phyloP scores from a whole-genome alignment of 352 stramenopile genomes.

The Porosira glacialis region DNA sequence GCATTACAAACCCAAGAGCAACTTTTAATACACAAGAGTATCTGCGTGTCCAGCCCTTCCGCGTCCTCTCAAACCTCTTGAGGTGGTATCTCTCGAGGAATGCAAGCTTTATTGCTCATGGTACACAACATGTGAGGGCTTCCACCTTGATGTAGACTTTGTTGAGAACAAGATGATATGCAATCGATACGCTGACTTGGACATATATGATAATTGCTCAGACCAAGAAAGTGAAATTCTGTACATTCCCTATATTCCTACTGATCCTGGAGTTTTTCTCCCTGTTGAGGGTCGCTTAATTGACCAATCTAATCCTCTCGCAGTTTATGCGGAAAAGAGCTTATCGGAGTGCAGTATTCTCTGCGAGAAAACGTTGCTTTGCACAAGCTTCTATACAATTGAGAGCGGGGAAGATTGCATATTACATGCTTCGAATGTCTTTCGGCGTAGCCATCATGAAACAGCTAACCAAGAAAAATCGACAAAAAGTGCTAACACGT shows the following conservation, averaged over 20 bases:
- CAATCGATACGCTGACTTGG: conserved; percentile 7
- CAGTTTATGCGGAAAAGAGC: not conserved
- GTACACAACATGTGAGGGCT: conserved; percentile 12
- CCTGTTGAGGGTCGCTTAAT: not conserved
- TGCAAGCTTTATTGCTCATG: conserved; percentile 15
- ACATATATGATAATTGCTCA: conserved; percentile 4
- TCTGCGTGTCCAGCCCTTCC: conserved; percentile 8
- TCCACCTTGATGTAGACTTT: too few relatives aligned
- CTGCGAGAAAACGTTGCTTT: conserved; percentile 11
- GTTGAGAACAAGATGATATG: not conserved
- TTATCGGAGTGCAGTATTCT: conserved; percentile 6
- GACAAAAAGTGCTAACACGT: too few relatives aligned
- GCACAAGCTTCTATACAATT: conserved; percentile 7
- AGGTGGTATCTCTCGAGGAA: conserved; percentile 7
- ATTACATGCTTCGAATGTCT: conserved; percentile 5
- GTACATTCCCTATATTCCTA: conserved; percentile 6
- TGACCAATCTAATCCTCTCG: not conserved
- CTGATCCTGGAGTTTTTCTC: not conserved
- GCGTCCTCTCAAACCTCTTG: not conserved
- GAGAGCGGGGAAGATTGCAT: conserved; percentile 1
- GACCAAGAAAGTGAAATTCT: conserved; percentile 1
- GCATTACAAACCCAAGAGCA: conserved; percentile 8
- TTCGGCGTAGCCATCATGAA: not conserved
- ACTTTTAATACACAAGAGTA: conserved; percentile 12
- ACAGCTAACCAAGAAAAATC: too few relatives aligned